Percentiles rank a stretch among this genome's conserved stretches.
Evolutionary conservation across 1,284 basidiomycete species (phyloP).

Genomic region (Rhodotorula mucilaginosa): DNA sequence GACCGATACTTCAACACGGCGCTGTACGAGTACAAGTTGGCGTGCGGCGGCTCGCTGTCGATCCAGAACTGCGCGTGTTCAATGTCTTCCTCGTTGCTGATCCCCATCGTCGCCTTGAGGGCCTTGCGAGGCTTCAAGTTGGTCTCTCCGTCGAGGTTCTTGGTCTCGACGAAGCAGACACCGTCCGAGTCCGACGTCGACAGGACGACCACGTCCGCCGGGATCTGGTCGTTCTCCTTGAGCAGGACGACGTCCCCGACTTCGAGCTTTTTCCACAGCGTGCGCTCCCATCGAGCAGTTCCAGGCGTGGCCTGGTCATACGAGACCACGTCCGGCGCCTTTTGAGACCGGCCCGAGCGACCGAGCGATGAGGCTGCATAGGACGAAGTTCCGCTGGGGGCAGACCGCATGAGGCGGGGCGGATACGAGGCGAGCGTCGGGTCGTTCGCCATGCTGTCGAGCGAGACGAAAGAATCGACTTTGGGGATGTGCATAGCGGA

Average conservation of each 20-base stretch:
- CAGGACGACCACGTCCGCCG: slow-evolving; percentile 88
- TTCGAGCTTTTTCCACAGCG: slow-evolving; percentile 97
- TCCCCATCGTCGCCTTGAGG: slow-evolving; percentile 69
- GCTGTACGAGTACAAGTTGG: slow-evolving; percentile 88
- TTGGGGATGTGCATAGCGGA: slow-evolving; percentile 2
- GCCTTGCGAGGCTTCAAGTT: slow-evolving; percentile 86
- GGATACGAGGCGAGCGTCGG: slow-evolving; percentile 22
- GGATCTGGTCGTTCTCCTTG: slow-evolving; percentile 90
- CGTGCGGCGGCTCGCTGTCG: slow-evolving; percentile 89
- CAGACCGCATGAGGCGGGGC: slow-evolving; percentile 11
- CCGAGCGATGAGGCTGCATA: slow-evolving; percentile 11
- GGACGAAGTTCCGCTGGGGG: background rate
- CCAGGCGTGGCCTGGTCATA: slow-evolving; percentile 67
- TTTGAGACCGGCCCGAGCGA: slow-evolving; percentile 1
- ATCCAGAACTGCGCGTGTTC: slow-evolving; percentile 81
- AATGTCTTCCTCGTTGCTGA: slow-evolving; percentile 84
- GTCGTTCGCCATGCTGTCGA: slow-evolving; percentile 33
- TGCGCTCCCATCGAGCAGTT: slow-evolving; percentile 84
- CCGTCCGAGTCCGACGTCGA: slow-evolving; percentile 57
- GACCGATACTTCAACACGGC: slow-evolving; percentile 64
- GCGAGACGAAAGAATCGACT: slow-evolving; percentile 39
- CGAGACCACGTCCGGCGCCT: slow-evolving; percentile 66
- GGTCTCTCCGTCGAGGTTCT: slow-evolving; percentile 83
- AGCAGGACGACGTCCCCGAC: slow-evolving; percentile 93
- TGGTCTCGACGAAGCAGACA: slow-evolving; percentile 54